Conservation (phyloP, 1,284 basidiomycete genomes). For the Moesziomyces aphidis region DNA sequence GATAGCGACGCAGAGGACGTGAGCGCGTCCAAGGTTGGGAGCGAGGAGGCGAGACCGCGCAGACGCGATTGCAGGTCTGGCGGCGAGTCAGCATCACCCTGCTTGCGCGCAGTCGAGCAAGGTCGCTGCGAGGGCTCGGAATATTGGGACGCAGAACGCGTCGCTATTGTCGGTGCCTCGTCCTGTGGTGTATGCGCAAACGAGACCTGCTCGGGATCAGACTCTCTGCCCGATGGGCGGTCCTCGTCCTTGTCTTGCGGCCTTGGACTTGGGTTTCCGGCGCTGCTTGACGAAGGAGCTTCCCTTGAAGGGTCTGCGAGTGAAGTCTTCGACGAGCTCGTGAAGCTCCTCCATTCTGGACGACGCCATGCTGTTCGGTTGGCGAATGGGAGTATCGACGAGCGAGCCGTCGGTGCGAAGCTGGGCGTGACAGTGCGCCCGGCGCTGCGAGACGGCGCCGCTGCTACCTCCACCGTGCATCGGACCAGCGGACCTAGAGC, state of each 20-base stretch:
- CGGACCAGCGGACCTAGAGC: background rate
- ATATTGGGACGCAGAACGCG: background rate
- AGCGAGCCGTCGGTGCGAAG: no score
- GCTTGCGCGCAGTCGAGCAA: background rate
- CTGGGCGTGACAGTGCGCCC: background rate
- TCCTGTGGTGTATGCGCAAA: background rate
- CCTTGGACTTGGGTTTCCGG: background rate
- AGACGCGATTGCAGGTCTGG: conserved; percentile 9
- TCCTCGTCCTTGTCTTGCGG: no score
- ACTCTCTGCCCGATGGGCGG: background rate
- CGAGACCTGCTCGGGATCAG: background rate
- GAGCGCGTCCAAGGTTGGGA: conserved; percentile 21
- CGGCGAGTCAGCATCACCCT: background rate
- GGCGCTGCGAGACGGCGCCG: background rate
- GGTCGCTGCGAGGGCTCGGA: background rate
- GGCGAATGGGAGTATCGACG: no score
- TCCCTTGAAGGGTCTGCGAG: no score
- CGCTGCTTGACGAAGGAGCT: background rate
- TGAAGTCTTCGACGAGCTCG: background rate
- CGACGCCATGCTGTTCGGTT: no score
- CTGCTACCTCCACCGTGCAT: background rate
- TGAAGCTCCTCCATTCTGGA: no score
- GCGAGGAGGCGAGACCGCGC: conserved; percentile 7
- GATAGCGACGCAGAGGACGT: conserved; percentile 20
- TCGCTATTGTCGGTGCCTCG: background rate